These are phyloP conservation scores for Globisporangium radiosum DNA, from an alignment of 352 stramenopile species.

Conservation along the genomic window DNA sequence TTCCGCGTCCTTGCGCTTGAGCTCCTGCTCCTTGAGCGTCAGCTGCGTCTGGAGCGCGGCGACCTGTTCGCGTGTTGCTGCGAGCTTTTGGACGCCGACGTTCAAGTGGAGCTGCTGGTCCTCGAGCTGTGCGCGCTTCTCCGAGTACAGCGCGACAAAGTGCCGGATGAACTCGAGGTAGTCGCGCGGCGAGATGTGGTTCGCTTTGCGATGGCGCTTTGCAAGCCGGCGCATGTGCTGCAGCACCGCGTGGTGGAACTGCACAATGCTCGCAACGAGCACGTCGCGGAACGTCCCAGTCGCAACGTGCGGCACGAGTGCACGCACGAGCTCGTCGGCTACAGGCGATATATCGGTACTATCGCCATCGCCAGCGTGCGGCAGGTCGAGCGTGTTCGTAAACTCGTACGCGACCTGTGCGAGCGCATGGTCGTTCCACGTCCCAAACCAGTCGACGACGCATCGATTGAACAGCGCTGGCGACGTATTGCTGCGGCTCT, in stretches of 20 bases:
- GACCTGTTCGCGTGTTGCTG: constrained; percentile 97
- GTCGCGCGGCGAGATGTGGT: constrained; percentile 88
- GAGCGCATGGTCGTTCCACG: constrained; percentile 96
- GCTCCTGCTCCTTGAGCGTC: constrained; percentile 90
- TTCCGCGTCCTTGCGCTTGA: constrained; percentile 95
- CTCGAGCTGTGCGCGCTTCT: constrained; percentile 89
- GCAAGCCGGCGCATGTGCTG: constrained; percentile 81
- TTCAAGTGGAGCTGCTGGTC: constrained; percentile 98
- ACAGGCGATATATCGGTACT: constrained; percentile 7
- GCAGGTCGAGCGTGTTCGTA: constrained; percentile 93
- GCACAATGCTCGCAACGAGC: constrained; percentile 77
- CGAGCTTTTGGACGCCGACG: constrained; percentile 97
- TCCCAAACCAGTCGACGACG: constrained; percentile 99
- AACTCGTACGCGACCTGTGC: constrained; percentile 98
- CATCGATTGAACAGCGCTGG: constrained; percentile 99
- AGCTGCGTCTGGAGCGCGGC: constrained; percentile 87
- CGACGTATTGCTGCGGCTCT: constrained; percentile 96
- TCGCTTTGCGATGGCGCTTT: constrained; percentile 84
- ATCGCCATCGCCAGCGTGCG: constrained; percentile 37
- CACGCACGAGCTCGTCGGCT: constrained; percentile 40
- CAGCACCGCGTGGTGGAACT: constrained; percentile 84
- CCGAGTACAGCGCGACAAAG: constrained; percentile 87
- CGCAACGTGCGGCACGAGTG: constrained; percentile 63
- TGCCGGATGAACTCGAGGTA: constrained; percentile 92
- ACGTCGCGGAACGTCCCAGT: constrained; percentile 71